A percentile compares a stretch with the other conserved stretches of the same genome.
Evolutionary conservation across 176 grass and related monocot genomes (phyloP).

Genomic region (Dactylis glomerata): DNA sequence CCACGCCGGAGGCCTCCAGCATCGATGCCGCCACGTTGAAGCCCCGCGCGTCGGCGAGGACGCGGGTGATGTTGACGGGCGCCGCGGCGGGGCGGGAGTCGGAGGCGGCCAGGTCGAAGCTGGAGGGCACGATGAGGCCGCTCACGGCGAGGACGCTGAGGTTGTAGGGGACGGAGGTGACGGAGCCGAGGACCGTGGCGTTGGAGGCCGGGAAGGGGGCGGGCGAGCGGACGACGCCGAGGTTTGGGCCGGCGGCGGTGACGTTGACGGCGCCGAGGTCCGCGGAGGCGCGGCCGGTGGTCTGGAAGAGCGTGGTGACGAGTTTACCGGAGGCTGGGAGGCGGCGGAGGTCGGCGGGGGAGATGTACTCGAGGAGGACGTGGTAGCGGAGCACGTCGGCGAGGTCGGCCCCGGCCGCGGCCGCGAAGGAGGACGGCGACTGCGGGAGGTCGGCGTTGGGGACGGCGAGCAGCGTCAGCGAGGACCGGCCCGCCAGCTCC

Average conservation of each 20-base stretch:
- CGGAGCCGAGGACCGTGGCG: conserved; percentile 50
- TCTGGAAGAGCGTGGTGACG: conserved; percentile 80
- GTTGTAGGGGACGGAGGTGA: conserved; percentile 69
- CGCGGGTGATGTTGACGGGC: conserved; percentile 63
- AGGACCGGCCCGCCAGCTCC: conserved; percentile 63
- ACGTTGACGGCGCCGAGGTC: conserved; percentile 74
- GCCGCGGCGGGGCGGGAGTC: conserved; percentile 42
- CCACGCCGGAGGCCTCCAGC: conserved; percentile 79
- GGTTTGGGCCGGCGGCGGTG: conserved; percentile 15
- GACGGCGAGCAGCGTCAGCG: conserved; percentile 80
- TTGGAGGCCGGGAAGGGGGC: conserved; percentile 50
- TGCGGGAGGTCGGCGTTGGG: conserved; percentile 55
- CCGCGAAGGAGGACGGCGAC: conserved; percentile 38
- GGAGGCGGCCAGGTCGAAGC: conserved; percentile 74
- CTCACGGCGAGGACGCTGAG: conserved; percentile 64
- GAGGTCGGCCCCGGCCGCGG: conserved; percentile 52
- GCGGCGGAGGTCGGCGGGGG: conserved; percentile 60
- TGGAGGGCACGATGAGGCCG: conserved; percentile 51
- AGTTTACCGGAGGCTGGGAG: conserved; percentile 57
- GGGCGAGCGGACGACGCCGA: conserved; percentile 50
- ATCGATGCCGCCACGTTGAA: conserved; percentile 93
- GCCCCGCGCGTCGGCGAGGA: conserved; percentile 71
- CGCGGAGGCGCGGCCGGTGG: conserved; percentile 65
- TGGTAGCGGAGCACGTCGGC: conserved; percentile 87
- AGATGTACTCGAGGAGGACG: conserved; percentile 83